A percentile compares a stretch with the other conserved stretches of the same genome.
These are phyloP conservation scores for Mytilinidion resinicola DNA, from an alignment of 495 filamentous ascomycete species.

Conservation along the genomic window DNA sequence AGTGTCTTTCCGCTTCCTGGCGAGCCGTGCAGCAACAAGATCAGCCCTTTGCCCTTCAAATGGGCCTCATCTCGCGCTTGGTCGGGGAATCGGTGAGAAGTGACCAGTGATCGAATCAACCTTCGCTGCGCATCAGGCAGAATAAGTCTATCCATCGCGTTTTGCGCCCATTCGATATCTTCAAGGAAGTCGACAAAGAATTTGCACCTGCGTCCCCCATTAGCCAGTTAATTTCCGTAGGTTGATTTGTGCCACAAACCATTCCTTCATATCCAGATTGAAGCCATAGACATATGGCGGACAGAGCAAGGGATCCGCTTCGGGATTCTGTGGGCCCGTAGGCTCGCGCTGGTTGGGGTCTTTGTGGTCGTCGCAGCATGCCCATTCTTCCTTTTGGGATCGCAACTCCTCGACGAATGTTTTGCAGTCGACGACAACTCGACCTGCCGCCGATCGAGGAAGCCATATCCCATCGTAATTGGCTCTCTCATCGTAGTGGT, in stretches of 20 bases:
- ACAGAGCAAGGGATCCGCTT: slow-evolving; percentile 36
- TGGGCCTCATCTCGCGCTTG: slow-evolving; percentile 17
- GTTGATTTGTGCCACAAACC: not conserved
- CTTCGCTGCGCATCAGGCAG: slow-evolving; percentile 11
- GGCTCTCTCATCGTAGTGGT: slow-evolving; percentile 29
- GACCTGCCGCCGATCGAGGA: slow-evolving; percentile 28
- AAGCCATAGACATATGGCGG: slow-evolving; percentile 39
- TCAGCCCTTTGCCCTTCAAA: slow-evolving; percentile 27
- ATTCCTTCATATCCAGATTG: slow-evolving; percentile 18
- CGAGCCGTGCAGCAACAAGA: slow-evolving; percentile 22
- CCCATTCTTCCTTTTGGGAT: slow-evolving; percentile 13
- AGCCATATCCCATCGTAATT: slow-evolving; percentile 24
- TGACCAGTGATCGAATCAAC: slow-evolving; percentile 17
- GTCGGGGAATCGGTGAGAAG: slow-evolving; percentile 15
- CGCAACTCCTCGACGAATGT: slow-evolving; percentile 35
- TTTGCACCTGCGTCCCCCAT: slow-evolving; percentile 1
- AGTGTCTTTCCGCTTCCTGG: slow-evolving; percentile 26
- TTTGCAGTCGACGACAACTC: slow-evolving; percentile 35
- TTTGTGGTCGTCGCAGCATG: not conserved
- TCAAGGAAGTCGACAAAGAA: slow-evolving; percentile 18
- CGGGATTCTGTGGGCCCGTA: not conserved
- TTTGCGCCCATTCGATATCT: slow-evolving; percentile 15
- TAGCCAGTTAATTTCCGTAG: too few relatives aligned
- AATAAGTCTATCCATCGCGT: slow-evolving; percentile 17
- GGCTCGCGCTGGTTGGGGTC: slow-evolving; percentile 1